Base-by-base conservation (phyloP, 768 basidiomycete species). In the Strobilomyces confusus region DNA sequence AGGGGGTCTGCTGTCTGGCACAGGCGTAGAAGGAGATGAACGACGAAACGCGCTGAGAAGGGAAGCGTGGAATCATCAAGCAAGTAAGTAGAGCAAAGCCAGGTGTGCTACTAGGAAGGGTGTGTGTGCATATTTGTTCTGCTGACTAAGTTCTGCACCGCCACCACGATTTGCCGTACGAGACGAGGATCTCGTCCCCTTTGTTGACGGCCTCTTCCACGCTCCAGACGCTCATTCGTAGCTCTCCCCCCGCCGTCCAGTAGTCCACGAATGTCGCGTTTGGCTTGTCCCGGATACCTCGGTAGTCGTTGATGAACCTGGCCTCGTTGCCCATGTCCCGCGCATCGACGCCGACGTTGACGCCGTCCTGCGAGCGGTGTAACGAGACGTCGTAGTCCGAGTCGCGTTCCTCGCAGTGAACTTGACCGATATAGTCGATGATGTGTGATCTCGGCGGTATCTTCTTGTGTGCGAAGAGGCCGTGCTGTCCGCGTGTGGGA, bases 371-470 rank as follows among this genome's bases (percentile, higher is more conserved):
- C 46, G 78, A 71, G 33, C 83, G 85, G 66, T 80, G 75, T n/a
- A 95, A 77, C 14, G 86, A 92, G 23, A 95, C 74, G 69, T 95
- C 94, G 65, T 95, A 95, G 69, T 95, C 86, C n/a, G 88, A 88
- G 30, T 77, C 71, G 23, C 75, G 76, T 48, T 82, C 81, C 57
- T 93, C 83, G 59, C 82, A 82, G 66, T 98, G 94, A 19, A 95
- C 77, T 66, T 94, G 82, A 23, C 93, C 92, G 23, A 87, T 71
- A 60, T 95, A 95, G 58, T 92, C 86, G 13, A 94, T 67, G 34
- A 95, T 82, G 58, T 84, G 81, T 23, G 82, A 79, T 41, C 77
- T 79, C 4, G 82, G 76, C 3, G 78, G 75, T 19, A 95, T 86
- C 68, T 83, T 87, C 54, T 79, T 84, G 20, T 77, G 72, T 22